Conservation (phyloP, 768 basidiomycete species). For the Trametes villosa region DNA sequence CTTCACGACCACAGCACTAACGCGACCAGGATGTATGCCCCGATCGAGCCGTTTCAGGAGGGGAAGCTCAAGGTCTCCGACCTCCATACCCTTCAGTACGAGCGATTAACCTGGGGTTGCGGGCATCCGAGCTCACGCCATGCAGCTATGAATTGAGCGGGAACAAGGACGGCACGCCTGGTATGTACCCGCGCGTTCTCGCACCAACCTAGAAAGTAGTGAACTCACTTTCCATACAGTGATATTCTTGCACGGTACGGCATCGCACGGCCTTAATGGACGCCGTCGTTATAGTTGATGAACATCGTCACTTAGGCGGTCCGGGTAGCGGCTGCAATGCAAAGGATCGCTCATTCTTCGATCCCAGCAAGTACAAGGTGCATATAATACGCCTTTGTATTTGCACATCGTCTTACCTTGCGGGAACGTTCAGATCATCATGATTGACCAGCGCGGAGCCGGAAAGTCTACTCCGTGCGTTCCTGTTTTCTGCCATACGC, state of each 20-base stretch:
- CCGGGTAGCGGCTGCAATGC: slow-evolving; percentile 78
- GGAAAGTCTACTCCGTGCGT: slow-evolving; percentile 83
- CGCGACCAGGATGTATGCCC: slow-evolving; percentile 62
- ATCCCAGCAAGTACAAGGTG: slow-evolving; percentile 85
- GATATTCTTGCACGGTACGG: slow-evolving; percentile 75
- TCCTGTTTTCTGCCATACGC: slow-evolving; percentile 31
- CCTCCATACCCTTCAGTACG: slow-evolving; percentile 77
- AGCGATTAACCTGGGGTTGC: background rate
- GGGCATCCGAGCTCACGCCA: background rate
- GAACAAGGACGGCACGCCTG: slow-evolving; percentile 75
- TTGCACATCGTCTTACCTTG: background rate
- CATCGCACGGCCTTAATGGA: background rate
- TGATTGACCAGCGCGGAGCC: slow-evolving; percentile 89
- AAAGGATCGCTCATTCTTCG: slow-evolving; percentile 78
- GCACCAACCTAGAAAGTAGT: background rate
- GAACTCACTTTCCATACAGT: slow-evolving; percentile 53
- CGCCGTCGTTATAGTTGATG: background rate
- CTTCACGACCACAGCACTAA: background rate
- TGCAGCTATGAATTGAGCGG: slow-evolving; percentile 81
- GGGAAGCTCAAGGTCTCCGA: slow-evolving; percentile 74
- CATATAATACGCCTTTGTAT: background rate
- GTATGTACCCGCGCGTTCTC: slow-evolving; percentile 41
- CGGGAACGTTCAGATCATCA: slow-evolving; percentile 59
- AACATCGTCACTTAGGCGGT: slow-evolving; percentile 51
- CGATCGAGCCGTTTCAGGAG: slow-evolving; percentile 64